These are phyloP conservation scores for Fagopyrum esculentum DNA, from an alignment of 148 eudicot genomes.

Conservation along the genomic window DNA sequence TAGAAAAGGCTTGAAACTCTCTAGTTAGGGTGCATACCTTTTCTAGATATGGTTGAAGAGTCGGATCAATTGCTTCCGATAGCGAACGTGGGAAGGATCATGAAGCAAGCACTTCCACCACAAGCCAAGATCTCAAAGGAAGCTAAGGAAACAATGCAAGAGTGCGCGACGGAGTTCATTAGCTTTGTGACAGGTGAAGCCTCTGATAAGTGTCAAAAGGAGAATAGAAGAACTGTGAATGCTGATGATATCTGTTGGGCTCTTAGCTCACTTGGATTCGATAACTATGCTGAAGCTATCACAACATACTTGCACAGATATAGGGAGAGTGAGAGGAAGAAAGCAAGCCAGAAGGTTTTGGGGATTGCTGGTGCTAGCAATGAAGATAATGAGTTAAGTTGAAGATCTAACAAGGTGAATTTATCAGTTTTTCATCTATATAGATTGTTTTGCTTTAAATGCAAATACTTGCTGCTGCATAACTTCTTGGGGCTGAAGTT, in stretches of 20 bases:
- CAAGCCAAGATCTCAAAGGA: slow-evolving; percentile 48
- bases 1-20: not conserved
- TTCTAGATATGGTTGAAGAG: slow-evolving; percentile 22
- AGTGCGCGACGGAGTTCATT: slow-evolving; percentile 51
- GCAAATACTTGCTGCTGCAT: too few species aligned
- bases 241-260: slow-evolving; percentile 58
- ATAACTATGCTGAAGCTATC: slow-evolving; percentile 35
- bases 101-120: slow-evolving; percentile 43
- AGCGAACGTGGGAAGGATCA: slow-evolving; percentile 48
- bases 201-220: slow-evolving; percentile 53
- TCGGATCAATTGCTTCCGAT: slow-evolving; percentile 36
- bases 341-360: slow-evolving; percentile 10
- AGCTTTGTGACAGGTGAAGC: slow-evolving; percentile 53
- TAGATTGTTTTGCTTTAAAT: not conserved
- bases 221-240: slow-evolving; percentile 50
- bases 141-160: slow-evolving; percentile 51
- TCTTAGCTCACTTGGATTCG: slow-evolving; percentile 46
- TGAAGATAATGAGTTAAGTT: not conserved
- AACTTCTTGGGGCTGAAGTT: not conserved
- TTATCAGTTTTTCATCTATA: too few species aligned
- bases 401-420: not conserved
- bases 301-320: slow-evolving; percentile 33
- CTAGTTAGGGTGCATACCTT: not conserved
- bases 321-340: slow-evolving; percentile 37
- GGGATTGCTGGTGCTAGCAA: not conserved